Conservation (phyloP, 1,284 basidiomycete genomes). For the Amylostereum areolatum region DNA sequence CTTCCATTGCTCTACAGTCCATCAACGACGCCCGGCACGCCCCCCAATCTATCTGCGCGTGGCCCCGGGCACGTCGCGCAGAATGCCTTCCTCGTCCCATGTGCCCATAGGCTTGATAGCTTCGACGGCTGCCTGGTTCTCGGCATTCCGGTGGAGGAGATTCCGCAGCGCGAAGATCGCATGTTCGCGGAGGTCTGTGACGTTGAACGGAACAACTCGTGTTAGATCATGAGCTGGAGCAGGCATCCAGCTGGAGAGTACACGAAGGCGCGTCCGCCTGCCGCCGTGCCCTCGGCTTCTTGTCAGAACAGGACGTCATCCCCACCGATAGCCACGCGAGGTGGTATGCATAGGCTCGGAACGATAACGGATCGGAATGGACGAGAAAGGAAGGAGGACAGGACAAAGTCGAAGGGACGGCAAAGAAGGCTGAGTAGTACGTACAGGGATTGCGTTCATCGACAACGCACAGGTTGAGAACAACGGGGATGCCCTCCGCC, state of each 20-base stretch:
- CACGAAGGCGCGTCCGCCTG: neutral
- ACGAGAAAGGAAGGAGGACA: conserved; percentile 1
- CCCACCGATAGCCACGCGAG: neutral
- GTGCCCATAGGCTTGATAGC: conserved; percentile 57
- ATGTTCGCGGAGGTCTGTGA: conserved; percentile 80
- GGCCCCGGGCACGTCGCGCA: no score
- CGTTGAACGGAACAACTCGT: neutral
- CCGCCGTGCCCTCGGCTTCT: neutral
- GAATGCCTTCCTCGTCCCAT: conserved; percentile 33
- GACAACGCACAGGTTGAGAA: conserved; percentile 82
- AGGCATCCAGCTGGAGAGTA: neutral
- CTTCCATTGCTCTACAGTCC: no score
- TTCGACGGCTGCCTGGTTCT: conserved; percentile 76
- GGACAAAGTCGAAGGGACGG: conserved; percentile 4
- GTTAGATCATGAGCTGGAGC: no score
- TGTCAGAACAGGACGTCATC: neutral
- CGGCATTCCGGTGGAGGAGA: conserved; percentile 66
- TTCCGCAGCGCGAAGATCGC: conserved; percentile 81
- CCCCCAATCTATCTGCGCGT: no score
- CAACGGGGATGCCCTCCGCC: conserved; percentile 68
- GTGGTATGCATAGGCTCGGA: neutral
- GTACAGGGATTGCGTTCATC: conserved; percentile 89
- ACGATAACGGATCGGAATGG: conserved; percentile 2
- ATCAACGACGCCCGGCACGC: no score
- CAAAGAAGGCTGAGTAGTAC: conserved; percentile 22